Evolutionary conservation across 2,329 filamentous ascomycete species (phyloP), one percentile per base, ranked within the genome.

Genomic region (Phialophora chinensis): DNA sequence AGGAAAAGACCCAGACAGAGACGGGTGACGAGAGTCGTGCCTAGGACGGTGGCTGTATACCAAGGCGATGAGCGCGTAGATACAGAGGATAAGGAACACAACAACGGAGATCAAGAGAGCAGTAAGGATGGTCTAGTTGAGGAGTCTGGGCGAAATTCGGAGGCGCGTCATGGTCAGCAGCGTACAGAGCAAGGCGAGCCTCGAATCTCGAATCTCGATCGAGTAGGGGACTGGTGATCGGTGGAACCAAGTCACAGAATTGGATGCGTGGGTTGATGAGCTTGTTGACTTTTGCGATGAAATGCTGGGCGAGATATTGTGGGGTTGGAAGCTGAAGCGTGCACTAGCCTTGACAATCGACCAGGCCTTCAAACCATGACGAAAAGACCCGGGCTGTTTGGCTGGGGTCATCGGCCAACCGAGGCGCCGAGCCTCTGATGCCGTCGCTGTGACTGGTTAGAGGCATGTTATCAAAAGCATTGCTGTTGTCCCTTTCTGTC

Each of bases 211-310:
- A 66, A 56, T 55, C 42, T 64, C 49, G 56, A 47, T 63, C 23
- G 23, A 62, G 58, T 53, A 67, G 54, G 56, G 59, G 60, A 68
- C 63, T 63, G 68, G 65, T 63, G 60, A 70, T 68, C 66, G 66
- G 68, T 70, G 68, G 68, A 63, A 52, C 61, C n/a, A 20, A 31
- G 53, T 20, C 49, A 27, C 49, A 55, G 53, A 55, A 55, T 55
- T n/a, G 53, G 53, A 55, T 55, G 53, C 49, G 49, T 52, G 49
- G 60, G 25, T 44, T 52, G 60, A 47, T 44, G 53, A 55, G 53
- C 53, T 54, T 57, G 53, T 47, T 44, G 31, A 25, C 12, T 54
- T 47, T 57, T 29, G n/a, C 23, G 55, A 58, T 27, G n/a, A 42
- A 38, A 42, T 27, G 55, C 55, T 44, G 55, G n/a, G 27, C 20